These are phyloP conservation scores for Hamamelis virginiana DNA, from an alignment of 164 flowering plant genomes.

Conservation along the genomic window DNA sequence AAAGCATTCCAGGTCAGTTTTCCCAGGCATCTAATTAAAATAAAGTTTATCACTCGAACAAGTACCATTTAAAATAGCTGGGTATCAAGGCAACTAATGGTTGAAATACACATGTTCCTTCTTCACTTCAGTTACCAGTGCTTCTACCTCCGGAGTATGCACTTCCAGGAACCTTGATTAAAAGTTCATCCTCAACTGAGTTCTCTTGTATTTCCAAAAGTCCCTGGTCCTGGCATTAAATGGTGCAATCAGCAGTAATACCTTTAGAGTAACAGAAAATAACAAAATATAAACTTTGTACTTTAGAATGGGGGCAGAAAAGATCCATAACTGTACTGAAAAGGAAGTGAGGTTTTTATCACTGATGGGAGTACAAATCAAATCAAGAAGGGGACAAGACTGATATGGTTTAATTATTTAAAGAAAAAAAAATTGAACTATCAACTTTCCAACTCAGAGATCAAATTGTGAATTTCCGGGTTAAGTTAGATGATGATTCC, in stretches of 20 bases:
- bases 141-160: conserved; percentile 44
- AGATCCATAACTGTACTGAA: neutral
- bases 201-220: conserved; percentile 7
- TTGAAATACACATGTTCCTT: neutral
- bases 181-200: conserved; percentile 40
- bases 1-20: too few relatives aligned
- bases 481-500: too few relatives aligned
- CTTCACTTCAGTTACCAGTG: conserved; percentile 4
- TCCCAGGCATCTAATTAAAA: too few relatives aligned
- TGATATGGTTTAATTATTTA: too few relatives aligned
- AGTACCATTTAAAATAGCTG: too few relatives aligned
- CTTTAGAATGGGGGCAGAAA: neutral
- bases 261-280: too few relatives aligned
- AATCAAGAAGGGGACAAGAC: neutral
- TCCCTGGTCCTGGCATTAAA: conserved; percentile 27
- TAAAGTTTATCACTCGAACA: too few relatives aligned
- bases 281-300: neutral
- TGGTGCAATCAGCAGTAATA: neutral
- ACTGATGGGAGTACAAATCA: neutral
- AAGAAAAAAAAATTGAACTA: too few relatives aligned
- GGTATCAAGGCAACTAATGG: too few relatives aligned
- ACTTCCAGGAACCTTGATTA: conserved; percentile 79
- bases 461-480: too few relatives aligned
- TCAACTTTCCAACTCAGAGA: too few relatives aligned
- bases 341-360: neutral